These are phyloP conservation scores for Cladosporium sp. DNA, from an alignment of 2,329 filamentous ascomycete genomes.

Conservation along the genomic window DNA sequence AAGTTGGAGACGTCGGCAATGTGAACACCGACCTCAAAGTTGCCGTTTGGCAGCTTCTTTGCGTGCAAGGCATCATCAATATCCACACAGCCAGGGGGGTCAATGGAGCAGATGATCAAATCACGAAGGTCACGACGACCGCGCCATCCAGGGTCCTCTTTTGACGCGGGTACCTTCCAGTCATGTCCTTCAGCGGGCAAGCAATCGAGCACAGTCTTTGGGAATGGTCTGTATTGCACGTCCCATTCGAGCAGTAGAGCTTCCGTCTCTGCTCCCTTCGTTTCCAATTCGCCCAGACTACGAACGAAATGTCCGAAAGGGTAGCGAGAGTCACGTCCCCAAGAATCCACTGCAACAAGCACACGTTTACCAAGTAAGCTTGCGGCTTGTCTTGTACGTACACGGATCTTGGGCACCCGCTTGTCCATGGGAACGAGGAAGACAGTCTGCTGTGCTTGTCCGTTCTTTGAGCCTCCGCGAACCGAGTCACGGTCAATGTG, in stretches of 20 bases:
- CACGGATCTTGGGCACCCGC: conserved; percentile 90
- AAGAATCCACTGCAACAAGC: conserved; percentile 88
- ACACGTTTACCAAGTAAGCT: conserved; percentile 89
- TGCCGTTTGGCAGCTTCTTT: conserved; percentile 78
- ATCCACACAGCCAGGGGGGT: conserved; percentile 92
- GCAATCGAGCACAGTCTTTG: conserved; percentile 91
- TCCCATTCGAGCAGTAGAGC: conserved; percentile 92
- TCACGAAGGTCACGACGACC: conserved; percentile 78
- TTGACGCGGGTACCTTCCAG: conserved; percentile 83
- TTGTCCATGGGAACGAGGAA: conserved; percentile 99
- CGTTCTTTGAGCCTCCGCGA: conserved; percentile 67
- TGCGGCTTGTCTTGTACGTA: conserved; percentile 84
- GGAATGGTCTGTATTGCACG: conserved; percentile 95
- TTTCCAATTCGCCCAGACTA: conserved; percentile 88
- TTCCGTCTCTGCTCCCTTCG: conserved; percentile 96
- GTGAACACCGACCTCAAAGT: conserved; percentile 93
- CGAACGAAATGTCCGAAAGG: conserved; percentile 92
- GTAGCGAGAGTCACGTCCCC: conserved; percentile 90
- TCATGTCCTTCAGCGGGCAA: conserved; percentile 86
- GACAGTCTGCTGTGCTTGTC: conserved; percentile 82
- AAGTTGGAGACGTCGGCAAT: conserved; percentile 99
- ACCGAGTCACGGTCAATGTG: conserved; percentile 88
- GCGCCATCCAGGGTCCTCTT: conserved; percentile 80
- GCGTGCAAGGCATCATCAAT: conserved; percentile 97
- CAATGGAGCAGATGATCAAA: conserved; percentile 93